A percentile compares a stretch with the other conserved stretches of the same genome.
Evolutionary conservation across 73 alveolate genomes (phyloP).

Genomic region (Tetrahymena thermophila): DNA sequence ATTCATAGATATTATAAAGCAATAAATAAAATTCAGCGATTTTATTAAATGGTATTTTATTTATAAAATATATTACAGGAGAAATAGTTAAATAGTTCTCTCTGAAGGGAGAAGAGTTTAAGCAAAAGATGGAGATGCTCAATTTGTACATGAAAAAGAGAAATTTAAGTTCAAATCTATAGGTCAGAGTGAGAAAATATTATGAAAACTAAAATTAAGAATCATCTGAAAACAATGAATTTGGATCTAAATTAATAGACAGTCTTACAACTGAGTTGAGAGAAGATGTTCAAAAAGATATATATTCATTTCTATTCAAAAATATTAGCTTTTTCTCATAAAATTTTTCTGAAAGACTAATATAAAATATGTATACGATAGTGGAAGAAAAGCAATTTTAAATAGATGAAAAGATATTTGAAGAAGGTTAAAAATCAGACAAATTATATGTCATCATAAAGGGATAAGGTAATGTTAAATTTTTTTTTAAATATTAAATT

Average conservation of each 20-base stretch:
- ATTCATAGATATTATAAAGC: too few relatives aligned
- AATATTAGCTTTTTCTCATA: background rate
- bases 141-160: background rate
- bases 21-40: too few relatives aligned
- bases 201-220: background rate
- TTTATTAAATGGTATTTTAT: background rate
- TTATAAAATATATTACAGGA: background rate
- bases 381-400: background rate
- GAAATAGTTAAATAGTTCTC: background rate
- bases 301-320: background rate
- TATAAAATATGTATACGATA: background rate
- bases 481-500: background rate
- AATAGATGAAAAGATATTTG: background rate
- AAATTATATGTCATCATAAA: background rate
- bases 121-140: background rate
- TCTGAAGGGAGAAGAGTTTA: background rate
- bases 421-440: background rate
- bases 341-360: background rate
- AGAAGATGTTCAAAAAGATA: background rate
- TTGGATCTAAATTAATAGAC: background rate
- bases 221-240: background rate
- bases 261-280: background rate
- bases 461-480: background rate
- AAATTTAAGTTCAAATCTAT: background rate
- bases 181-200: background rate